Evolutionary conservation across 2,329 filamentous ascomycete genomes (phyloP).

Genomic region (Penicillium corylophilum): DNA sequence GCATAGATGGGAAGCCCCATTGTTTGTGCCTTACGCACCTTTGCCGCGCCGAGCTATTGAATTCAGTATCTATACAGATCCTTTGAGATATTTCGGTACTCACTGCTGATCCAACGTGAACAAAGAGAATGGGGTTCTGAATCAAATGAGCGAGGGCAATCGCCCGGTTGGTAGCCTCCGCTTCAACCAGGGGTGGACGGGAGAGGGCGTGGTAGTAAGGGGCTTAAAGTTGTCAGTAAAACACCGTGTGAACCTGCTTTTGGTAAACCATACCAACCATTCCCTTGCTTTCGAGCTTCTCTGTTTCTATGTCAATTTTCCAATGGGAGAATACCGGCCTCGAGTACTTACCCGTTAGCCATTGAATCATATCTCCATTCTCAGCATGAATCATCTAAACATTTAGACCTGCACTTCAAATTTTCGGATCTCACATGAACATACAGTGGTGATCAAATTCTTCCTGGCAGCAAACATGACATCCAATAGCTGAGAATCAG

Average conservation of each 20-base stretch:
- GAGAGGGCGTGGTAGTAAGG: constrained; percentile 46
- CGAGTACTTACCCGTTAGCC: constrained; percentile 21
- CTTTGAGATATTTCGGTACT: neutral
- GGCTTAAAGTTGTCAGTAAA: constrained; percentile 23
- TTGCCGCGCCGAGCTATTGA: constrained; percentile 43
- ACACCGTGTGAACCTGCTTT: neutral
- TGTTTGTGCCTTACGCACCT: constrained; percentile 53
- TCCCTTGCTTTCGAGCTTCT: constrained; percentile 34
- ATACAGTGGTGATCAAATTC: constrained; percentile 8
- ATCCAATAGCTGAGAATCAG: constrained; percentile 44
- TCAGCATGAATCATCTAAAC: constrained; percentile 48
- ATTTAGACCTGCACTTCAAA: neutral
- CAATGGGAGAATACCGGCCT: neutral
- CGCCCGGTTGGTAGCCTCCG: constrained; percentile 50
- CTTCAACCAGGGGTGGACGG: constrained; percentile 42
- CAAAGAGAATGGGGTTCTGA: constrained; percentile 54
- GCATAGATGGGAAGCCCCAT: constrained; percentile 54
- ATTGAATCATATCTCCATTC: constrained; percentile 47
- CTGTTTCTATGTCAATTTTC: constrained; percentile 2
- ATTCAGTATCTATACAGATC: neutral
- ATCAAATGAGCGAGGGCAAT: constrained; percentile 52
- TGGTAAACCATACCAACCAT: constrained; percentile 5
- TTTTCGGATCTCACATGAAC: neutral
- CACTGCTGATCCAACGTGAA: constrained; percentile 50
- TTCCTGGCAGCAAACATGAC: constrained; percentile 32